A percentile compares a stretch with the other conserved stretches of the same genome.
Conservation (phyloP, 768 basidiomycete species). For the Sporobolomyces phaffii region DNA sequence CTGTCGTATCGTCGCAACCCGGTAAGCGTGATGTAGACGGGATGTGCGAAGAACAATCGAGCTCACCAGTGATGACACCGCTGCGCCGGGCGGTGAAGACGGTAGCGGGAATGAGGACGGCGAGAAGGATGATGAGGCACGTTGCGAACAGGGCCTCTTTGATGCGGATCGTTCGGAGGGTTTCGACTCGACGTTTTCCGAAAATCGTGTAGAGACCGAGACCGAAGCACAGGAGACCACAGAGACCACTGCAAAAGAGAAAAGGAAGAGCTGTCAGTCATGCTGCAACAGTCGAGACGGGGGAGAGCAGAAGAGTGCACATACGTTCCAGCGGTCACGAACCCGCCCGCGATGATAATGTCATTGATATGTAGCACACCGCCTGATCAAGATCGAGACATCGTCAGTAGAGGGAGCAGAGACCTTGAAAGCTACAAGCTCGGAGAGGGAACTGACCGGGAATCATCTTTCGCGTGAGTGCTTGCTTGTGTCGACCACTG, state of each 20-base stretch:
- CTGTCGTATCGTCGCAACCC: no score
- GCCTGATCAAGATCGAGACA: no score
- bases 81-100: conserved; percentile 7
- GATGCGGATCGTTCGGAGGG: conserved; percentile 26
- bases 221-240: conserved; percentile 14
- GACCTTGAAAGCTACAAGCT: no score
- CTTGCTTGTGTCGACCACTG: conserved; percentile 21
- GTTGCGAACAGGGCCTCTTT: conserved; percentile 28
- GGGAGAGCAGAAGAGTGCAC: background rate
- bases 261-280: background rate
- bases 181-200: conserved; percentile 15
- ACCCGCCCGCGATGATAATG: conserved; percentile 10
- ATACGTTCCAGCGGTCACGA: conserved; percentile 8
- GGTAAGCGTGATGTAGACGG: no score
- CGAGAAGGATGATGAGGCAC: conserved; percentile 19
- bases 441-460: no score
- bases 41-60: no score
- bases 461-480: background rate
- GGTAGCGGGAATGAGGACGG: conserved; percentile 19
- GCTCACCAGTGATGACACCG: conserved; percentile 13
- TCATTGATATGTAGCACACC: conserved; percentile 19
- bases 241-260: background rate
- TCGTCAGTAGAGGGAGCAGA: no score
- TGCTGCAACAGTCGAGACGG: background rate
- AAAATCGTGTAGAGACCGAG: conserved; percentile 15